These are phyloP conservation scores for Rubia balearica DNA, from an alignment of 305 asterid species.

Conservation along the genomic window DNA sequence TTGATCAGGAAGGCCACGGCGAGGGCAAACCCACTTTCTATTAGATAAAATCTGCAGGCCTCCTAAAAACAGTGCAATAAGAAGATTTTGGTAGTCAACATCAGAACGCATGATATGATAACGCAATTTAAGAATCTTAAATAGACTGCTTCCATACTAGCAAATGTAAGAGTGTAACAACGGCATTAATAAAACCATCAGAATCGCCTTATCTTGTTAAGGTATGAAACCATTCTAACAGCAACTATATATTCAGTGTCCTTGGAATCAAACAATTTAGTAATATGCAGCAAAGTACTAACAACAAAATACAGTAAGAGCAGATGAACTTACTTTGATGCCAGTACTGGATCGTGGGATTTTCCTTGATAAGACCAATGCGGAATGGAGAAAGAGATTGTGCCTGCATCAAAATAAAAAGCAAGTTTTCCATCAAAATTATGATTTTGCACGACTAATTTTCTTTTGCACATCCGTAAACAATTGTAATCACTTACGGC, in stretches of 20 bases:
- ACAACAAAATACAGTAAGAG: not conserved
- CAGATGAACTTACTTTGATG: conserved; percentile 54
- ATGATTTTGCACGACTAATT: not conserved
- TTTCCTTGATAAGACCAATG: conserved; percentile 90
- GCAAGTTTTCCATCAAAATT: conserved; percentile 9
- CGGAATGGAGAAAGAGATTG: conserved; percentile 97
- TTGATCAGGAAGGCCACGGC: conserved; percentile 81
- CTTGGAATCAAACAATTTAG: not conserved
- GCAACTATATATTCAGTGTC: not conserved
- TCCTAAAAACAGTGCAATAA: conserved; percentile 39
- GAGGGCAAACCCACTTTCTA: conserved; percentile 86
- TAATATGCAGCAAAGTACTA: not conserved
- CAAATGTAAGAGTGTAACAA: not conserved
- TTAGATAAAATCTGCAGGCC: conserved; percentile 81
- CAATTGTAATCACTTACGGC: conserved; percentile 55
- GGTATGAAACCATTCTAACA: not conserved
- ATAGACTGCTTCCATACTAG: not conserved
- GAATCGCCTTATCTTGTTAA: not conserved
- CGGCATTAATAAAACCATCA: not conserved
- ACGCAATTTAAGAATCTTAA: not conserved
- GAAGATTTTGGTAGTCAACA: not conserved
- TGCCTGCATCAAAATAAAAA: conserved; percentile 43
- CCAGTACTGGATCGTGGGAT: conserved; percentile 74
- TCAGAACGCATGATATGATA: not conserved
- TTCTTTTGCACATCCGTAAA: not conserved